phyloP scores from a whole-genome alignment of 2,329 filamentous ascomycete species.

The Bimuria novae-zelandiae region DNA sequence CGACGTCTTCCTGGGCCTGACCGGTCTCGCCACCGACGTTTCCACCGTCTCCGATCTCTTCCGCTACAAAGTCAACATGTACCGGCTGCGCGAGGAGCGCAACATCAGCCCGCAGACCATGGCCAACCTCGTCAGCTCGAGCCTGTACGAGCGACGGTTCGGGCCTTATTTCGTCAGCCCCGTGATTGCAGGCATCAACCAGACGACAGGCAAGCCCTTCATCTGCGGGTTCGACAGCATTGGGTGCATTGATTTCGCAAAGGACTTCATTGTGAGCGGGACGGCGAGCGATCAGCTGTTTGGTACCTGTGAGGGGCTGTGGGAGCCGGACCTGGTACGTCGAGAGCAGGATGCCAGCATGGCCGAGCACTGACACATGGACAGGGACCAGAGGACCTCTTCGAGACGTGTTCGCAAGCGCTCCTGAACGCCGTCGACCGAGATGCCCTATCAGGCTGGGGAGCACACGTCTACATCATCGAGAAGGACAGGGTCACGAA shows the following conservation, averaged over 20 bases:
- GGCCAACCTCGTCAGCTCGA: constrained; percentile 85
- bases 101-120: constrained; percentile 93
- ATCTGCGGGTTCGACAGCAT: constrained; percentile 99
- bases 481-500: constrained; percentile 99
- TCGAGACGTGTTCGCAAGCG: constrained; percentile 97
- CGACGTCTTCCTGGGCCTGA: constrained; percentile 92
- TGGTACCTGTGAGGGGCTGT: constrained; percentile 96
- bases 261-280: constrained; percentile 98
- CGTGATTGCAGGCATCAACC: constrained; percentile 92
- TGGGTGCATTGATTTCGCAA: constrained; percentile 98
- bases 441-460: constrained; percentile 96
- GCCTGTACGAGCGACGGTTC: constrained; percentile 93
- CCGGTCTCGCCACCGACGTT: constrained; percentile 94
- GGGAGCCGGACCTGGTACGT: constrained; percentile 91
- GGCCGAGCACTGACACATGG: constrained; percentile 13
- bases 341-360: neutral
- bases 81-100: constrained; percentile 96
- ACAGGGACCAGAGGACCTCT: constrained; percentile 88
- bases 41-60: constrained; percentile 94
- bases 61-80: constrained; percentile 99
- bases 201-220: constrained; percentile 91
- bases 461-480: constrained; percentile 98
- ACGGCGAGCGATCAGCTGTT: constrained; percentile 97
- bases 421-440: constrained; percentile 94
- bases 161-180: constrained; percentile 96